Conservation (phyloP, 345 rosid genomes). For the Eucalyptus marginata region DNA sequence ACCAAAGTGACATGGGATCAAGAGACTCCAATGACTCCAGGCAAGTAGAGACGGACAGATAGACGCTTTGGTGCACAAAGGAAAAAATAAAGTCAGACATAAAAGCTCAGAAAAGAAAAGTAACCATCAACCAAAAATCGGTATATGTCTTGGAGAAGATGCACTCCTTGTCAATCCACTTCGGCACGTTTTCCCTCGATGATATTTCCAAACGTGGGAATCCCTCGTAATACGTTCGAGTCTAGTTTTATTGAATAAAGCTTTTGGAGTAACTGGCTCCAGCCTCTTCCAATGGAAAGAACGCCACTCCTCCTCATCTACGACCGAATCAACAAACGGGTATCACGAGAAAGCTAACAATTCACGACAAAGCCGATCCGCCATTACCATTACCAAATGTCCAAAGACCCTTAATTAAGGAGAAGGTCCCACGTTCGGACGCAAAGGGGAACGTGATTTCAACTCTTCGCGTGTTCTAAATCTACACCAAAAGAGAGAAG, state of each 20-base stretch:
- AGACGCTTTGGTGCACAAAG: not conserved
- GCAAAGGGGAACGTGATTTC: not conserved
- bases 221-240: no score
- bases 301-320: no score
- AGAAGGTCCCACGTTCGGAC: not conserved
- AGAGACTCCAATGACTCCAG: not conserved
- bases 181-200: constrained; percentile 8
- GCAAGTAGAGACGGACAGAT: not conserved
- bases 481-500: not conserved
- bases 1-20: constrained; percentile 12
- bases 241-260: no score
- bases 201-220: not conserved
- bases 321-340: no score
- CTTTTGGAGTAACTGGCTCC: no score
- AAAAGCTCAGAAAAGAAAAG: not conserved
- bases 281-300: no score
- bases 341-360: no score
- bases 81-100: no score
- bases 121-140: constrained; percentile 25
- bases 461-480: not conserved
- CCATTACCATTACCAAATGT: not conserved
- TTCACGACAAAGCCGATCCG: not conserved
- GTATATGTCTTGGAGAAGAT: constrained; percentile 32
- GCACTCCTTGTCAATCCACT: constrained; percentile 21
- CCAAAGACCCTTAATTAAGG: not conserved